Conservation (phyloP, 805 yeast species). For the Pichia scutulata region DNA sequence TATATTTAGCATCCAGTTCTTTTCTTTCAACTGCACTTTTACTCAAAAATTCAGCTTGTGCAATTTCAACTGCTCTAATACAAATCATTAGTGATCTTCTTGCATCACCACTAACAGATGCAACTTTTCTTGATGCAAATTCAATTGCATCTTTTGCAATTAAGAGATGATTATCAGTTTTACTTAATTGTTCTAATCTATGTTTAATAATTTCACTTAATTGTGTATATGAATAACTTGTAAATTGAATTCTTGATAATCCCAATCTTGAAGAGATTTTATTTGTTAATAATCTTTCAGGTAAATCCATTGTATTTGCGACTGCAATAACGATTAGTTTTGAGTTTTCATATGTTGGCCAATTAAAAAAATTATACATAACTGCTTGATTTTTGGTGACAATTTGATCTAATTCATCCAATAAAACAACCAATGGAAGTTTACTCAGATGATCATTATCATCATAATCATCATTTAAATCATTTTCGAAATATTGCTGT, state of each 20-base stretch:
- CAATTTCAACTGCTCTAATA: constrained; percentile 81
- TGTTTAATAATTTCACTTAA: constrained; percentile 66
- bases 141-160: constrained; percentile 71
- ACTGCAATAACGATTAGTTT: constrained; percentile 83
- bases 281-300: constrained; percentile 79
- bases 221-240: constrained; percentile 80
- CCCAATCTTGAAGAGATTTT: constrained; percentile 91
- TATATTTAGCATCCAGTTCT: constrained; percentile 32
- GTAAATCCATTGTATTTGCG: constrained; percentile 96
- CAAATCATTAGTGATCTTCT: constrained; percentile 85
- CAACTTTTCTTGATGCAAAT: constrained; percentile 89
- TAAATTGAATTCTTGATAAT: constrained; percentile 73
- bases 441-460: constrained; percentile 17
- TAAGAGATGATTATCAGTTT: constrained; percentile 35
- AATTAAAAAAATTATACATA: constrained; percentile 92
- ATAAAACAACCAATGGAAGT: constrained; percentile 61
- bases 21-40: constrained; percentile 23
- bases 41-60: constrained; percentile 52
- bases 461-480: constrained; percentile 6
- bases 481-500: constrained; percentile 57
- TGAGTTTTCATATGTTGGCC: constrained; percentile 85
- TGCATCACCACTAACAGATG: constrained; percentile 96
- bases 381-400: constrained; percentile 77
- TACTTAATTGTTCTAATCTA: constrained; percentile 48
- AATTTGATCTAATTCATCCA: constrained; percentile 92